Percentiles rank a stretch among this genome's conserved stretches.
Evolutionary conservation across 305 asterid genomes (phyloP).

Genomic region (Fraxinus greggii): DNA sequence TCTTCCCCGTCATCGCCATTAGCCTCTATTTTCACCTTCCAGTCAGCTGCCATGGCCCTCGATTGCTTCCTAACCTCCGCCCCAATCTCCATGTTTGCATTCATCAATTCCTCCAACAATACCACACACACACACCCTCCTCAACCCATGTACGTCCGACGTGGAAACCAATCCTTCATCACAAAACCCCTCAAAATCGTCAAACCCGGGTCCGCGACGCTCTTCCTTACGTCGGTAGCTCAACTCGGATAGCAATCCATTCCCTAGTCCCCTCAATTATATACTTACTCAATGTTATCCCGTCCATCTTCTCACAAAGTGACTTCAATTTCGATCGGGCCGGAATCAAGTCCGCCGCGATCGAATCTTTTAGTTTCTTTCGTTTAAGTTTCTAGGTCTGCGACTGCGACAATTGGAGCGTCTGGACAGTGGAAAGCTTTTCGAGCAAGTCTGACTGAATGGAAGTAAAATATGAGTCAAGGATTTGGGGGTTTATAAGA

Average conservation of each 20-base stretch:
- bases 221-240: constrained; percentile 54
- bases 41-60: constrained; percentile 33
- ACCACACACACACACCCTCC: constrained; percentile 47
- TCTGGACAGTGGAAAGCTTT: constrained; percentile 41
- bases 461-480: constrained; percentile 48
- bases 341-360: constrained; percentile 26
- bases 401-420: constrained; percentile 32
- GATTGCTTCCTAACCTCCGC: constrained; percentile 44
- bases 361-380: constrained; percentile 14
- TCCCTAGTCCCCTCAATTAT: constrained; percentile 49
- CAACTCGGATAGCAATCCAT: constrained; percentile 42
- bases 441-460: constrained; percentile 40
- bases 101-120: constrained; percentile 57
- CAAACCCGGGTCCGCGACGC: constrained; percentile 48
- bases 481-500: too few relatives aligned
- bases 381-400: constrained; percentile 15
- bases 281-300: constrained; percentile 44
- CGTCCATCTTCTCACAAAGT: constrained; percentile 56
- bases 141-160: constrained; percentile 19
- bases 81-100: constrained; percentile 40
- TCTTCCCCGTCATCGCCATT: constrained; percentile 30
- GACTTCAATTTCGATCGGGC: constrained; percentile 51
- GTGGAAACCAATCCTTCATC: constrained; percentile 23
- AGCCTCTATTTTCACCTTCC: constrained; percentile 39
- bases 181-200: constrained; percentile 48